Percentiles rank a stretch among this genome's conserved stretches.
Evolutionary conservation across 805 yeast species (phyloP).

Genomic region (Yarrowia osloensis): DNA sequence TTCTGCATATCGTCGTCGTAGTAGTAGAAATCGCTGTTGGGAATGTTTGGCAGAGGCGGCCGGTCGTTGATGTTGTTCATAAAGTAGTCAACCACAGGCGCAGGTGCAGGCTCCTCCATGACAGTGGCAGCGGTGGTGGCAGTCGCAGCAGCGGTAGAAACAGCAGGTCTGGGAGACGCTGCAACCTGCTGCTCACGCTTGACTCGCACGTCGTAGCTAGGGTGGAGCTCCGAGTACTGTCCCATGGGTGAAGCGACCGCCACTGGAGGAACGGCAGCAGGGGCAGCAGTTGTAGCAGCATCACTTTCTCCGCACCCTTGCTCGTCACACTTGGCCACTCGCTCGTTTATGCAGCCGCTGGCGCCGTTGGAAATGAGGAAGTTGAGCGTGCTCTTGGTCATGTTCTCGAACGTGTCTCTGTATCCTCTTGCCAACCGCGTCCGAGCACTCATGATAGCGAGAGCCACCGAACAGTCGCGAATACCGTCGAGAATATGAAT

Average conservation of each 20-base stretch:
- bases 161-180: not conserved
- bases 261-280: not conserved
- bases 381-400: slow-evolving; percentile 48
- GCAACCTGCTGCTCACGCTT: slow-evolving; percentile 3
- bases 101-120: slow-evolving; percentile 11
- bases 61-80: slow-evolving; percentile 22
- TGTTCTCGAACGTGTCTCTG: slow-evolving; percentile 68
- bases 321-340: not conserved
- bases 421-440: slow-evolving; percentile 62
- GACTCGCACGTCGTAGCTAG: slow-evolving; percentile 17
- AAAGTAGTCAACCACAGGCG: slow-evolving; percentile 11
- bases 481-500: slow-evolving; percentile 58
- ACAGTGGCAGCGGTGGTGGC: no score
- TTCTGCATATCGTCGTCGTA: slow-evolving; percentile 39
- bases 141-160: not conserved
- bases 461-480: slow-evolving; percentile 63
- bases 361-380: slow-evolving; percentile 25
- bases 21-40: slow-evolving; percentile 32
- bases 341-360: slow-evolving; percentile 12
- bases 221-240: slow-evolving; percentile 24
- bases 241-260: not conserved
- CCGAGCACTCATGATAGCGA: slow-evolving; percentile 67
- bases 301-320: not conserved
- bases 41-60: slow-evolving; percentile 4
- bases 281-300: no score